These are phyloP conservation scores for Trypanosoma cruzi DNA, from an alignment of 208 protist species.

Conservation along the genomic window DNA sequence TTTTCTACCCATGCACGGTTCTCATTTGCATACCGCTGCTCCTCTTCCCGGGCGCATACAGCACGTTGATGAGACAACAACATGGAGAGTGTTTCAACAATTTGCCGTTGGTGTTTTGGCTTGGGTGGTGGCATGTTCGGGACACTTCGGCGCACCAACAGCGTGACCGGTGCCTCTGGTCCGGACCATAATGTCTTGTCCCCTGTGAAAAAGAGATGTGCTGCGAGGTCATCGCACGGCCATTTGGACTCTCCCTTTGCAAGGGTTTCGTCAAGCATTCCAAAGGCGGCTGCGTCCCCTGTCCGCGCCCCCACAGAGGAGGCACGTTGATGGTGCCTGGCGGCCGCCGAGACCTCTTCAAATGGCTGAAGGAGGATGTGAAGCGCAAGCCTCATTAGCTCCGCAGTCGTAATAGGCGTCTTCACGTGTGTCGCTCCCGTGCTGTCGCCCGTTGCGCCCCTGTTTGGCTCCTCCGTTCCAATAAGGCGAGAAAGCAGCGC, in stretches of 20 bases:
- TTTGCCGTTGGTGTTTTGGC: constrained; percentile 7
- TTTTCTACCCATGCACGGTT: constrained; percentile 14
- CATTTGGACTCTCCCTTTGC: neutral
- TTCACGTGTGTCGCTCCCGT: neutral
- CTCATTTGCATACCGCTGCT: neutral
- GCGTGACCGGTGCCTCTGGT: constrained; percentile 26
- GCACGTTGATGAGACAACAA: constrained; percentile 29
- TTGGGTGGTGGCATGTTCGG: constrained; percentile 24
- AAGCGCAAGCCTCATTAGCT: constrained; percentile 26
- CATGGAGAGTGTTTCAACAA: constrained; percentile 30
- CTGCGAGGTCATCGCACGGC: constrained; percentile 27
- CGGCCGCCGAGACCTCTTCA: constrained; percentile 3
- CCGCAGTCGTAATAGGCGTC: neutral
- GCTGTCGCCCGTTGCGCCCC: neutral
- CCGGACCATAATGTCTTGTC: constrained; percentile 15
- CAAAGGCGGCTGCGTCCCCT: constrained; percentile 19
- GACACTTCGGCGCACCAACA: constrained; percentile 30
- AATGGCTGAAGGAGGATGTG: constrained; percentile 25
- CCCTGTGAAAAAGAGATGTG: constrained; percentile 25
- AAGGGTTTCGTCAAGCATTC: neutral
- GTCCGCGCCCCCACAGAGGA: neutral
- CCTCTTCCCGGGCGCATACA: constrained; percentile 16
- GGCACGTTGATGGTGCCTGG: constrained; percentile 13
- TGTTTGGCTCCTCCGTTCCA: neutral
- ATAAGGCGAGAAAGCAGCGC: neutral